These are phyloP conservation scores for Blepharisma japonicum DNA, from an alignment of 73 alveolate genomes.

Conservation along the genomic window DNA sequence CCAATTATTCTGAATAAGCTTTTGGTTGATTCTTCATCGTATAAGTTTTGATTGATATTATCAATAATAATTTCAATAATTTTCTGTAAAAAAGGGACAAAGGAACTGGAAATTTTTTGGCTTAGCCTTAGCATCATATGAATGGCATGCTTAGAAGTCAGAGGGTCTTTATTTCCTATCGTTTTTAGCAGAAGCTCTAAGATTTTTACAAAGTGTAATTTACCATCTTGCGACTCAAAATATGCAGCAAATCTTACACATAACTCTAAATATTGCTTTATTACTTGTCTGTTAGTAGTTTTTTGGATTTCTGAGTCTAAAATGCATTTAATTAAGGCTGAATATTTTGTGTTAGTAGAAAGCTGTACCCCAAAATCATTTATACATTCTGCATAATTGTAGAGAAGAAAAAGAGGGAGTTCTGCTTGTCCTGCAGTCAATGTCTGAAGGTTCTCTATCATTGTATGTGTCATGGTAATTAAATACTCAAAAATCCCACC, in stretches of 20 bases:
- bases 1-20: not conserved
- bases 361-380: constrained; percentile 6
- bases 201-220: not conserved
- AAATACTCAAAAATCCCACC: not conserved
- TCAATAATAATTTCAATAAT: not conserved
- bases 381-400: not conserved
- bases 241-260: constrained; percentile 15
- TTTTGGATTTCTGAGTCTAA: not conserved
- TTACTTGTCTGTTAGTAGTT: not conserved
- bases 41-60: not conserved
- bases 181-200: not conserved
- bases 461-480: not conserved
- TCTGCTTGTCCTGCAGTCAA: not conserved
- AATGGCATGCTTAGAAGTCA: not conserved
- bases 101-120: not conserved
- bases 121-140: not conserved
- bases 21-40: not conserved
- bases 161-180: not conserved
- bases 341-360: not conserved
- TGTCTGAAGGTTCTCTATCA: not conserved
- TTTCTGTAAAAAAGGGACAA: too few relatives aligned
- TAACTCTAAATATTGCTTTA: not conserved
- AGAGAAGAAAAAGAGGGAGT: constrained; percentile 5
- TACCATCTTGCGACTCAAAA: not conserved
- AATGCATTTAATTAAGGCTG: not conserved